These are phyloP conservation scores for Gracilaria domingensis DNA, from an alignment of 23 red algal species.

Conservation along the genomic window DNA sequence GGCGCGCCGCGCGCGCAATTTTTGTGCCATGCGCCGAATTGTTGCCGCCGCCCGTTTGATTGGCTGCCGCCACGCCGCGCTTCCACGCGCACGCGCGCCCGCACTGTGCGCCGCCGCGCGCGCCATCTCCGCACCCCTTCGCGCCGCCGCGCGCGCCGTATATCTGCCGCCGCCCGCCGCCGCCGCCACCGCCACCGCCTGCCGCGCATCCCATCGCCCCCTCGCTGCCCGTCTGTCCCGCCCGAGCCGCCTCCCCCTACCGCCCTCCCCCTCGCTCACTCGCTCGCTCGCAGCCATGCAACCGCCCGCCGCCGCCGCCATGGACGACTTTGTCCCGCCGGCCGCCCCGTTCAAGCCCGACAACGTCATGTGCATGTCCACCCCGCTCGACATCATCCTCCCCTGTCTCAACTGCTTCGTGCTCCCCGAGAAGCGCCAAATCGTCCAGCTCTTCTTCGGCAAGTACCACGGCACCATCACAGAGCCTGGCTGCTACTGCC, in stretches of 20 bases:
- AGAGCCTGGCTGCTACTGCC: slow-evolving; percentile 76
- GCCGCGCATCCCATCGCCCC: not conserved
- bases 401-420: slow-evolving; percentile 70
- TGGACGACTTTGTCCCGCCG: not conserved
- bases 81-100: no score
- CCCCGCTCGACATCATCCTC: slow-evolving; percentile 54
- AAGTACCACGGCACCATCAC: slow-evolving; percentile 81
- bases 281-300: not conserved
- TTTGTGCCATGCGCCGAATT: no score
- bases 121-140: not conserved
- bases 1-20: no score
- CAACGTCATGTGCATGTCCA: slow-evolving; percentile 65
- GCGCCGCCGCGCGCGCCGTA: no score
- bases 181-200: not conserved
- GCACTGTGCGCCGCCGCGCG: not conserved
- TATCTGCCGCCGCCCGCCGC: not conserved
- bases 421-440: slow-evolving; percentile 49
- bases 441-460: slow-evolving; percentile 77
- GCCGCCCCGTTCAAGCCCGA: slow-evolving; percentile 24
- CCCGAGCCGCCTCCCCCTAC: not conserved
- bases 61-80: no score
- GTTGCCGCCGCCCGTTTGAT: no score
- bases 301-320: not conserved
- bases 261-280: not conserved
- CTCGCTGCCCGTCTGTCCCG: not conserved